Evolutionary conservation across 306 rosid species (phyloP), one percentile per base, ranked within the genome.

Genomic region (Crataegus laevigata): DNA sequence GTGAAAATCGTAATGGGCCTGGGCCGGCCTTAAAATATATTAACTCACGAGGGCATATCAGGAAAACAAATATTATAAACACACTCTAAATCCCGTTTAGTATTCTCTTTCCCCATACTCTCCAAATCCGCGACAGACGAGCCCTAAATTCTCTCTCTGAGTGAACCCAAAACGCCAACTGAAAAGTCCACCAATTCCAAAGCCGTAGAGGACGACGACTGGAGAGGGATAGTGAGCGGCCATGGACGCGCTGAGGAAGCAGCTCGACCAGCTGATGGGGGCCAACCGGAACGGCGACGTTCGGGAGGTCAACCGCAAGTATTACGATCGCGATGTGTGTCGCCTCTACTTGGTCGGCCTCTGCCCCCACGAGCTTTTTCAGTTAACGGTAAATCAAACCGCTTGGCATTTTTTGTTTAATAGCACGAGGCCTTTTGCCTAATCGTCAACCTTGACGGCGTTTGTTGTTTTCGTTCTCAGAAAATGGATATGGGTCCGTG

Each of bases 401-500:
- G 54, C 30, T 38, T 17, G 22, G 6, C 7, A 34, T 73, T 5
- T 21, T 65, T 65, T 14, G 34, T 26, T 61, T 61, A 61, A 28
- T 3, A 28, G 66, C 17, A 13, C 29, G 2, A 58, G 63, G 9
- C 9, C 21, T 61, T 61, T 15, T 61, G 19, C 21, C 43, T 25
- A 40, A 57, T 72, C 26, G 15, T 36, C 19, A 8, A 60, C 32
- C 30, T 62, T 26, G 25, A 19, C 17, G 6, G 29, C 61, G 13
- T 67, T 84, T 70, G 11, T n/a, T 14, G 3, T 50, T 78, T 21
- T 58, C 86, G 5, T 30, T 63, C 81, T 78, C 97, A 96, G 99
- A 96, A 96, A 96, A 92, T 96, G 98, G 98, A 96, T 72, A 96
- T 92, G 99, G 98, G 99, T 3, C 97, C 99, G 0, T 96, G 99